These are phyloP conservation scores for Jaenimonas drosophilae DNA, from an alignment of 208 protist genomes.

Conservation along the genomic window DNA sequence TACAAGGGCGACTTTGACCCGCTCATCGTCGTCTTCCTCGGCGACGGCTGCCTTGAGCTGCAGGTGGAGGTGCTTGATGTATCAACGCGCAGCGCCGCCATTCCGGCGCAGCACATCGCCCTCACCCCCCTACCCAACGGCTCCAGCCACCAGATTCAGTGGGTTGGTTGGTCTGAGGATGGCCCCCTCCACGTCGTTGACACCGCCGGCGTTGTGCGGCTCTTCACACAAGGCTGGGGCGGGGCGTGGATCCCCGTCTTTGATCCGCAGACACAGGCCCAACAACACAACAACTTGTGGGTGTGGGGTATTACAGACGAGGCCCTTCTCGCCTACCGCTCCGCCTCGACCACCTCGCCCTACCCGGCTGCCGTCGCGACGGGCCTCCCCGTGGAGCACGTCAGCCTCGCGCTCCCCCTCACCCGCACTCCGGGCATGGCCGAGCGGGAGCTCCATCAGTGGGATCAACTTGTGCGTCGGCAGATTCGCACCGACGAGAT, in stretches of 20 bases:
- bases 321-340: slow-evolving; percentile 51
- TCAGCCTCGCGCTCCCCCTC: slow-evolving; percentile 55
- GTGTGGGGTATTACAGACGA: slow-evolving; percentile 41
- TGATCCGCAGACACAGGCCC: slow-evolving; percentile 33
- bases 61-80: slow-evolving; percentile 71
- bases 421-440: slow-evolving; percentile 18
- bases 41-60: slow-evolving; percentile 24
- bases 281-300: slow-evolving; percentile 32
- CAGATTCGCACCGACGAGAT: slow-evolving; percentile 70
- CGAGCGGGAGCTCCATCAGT: slow-evolving; percentile 24
- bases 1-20: slow-evolving; percentile 65
- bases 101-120: slow-evolving; percentile 32
- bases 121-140: slow-evolving; percentile 43
- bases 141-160: slow-evolving; percentile 63
- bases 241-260: slow-evolving; percentile 76
- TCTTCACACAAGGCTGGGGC: slow-evolving; percentile 70
- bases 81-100: slow-evolving; percentile 24
- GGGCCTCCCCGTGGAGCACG: slow-evolving; percentile 53
- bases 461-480: slow-evolving; percentile 60
- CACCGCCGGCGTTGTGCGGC: slow-evolving; percentile 74
- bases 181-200: slow-evolving; percentile 72
- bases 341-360: slow-evolving; percentile 30
- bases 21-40: slow-evolving; percentile 50
- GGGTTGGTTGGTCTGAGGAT: slow-evolving; percentile 84
- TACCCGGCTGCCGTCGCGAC: slow-evolving; percentile 69